Conservation (phyloP, 495 filamentous ascomycete genomes). For the Parathielavia hyrcaniae region DNA sequence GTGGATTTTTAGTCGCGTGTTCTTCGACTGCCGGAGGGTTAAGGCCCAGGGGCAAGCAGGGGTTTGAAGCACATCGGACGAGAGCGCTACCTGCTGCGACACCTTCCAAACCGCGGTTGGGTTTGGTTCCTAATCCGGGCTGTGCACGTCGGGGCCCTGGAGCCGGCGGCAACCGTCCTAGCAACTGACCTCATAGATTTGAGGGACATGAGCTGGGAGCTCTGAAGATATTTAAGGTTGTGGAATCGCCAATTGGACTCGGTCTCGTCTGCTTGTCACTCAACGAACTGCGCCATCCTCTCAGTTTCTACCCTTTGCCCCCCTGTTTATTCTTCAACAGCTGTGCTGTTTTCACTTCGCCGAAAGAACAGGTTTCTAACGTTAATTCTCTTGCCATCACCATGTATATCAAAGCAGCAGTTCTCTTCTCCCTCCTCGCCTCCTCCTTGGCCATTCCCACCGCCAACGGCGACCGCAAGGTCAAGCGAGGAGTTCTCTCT, state of each 20-base stretch:
- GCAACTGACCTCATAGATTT: no score
- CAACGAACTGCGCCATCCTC: constrained; percentile 7
- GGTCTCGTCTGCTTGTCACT: neutral
- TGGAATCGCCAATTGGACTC: neutral
- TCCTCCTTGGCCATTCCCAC: constrained; percentile 26
- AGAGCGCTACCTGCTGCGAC: constrained; percentile 1
- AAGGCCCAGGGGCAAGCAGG: constrained; percentile 6
- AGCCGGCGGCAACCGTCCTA: neutral
- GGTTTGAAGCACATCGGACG: constrained; percentile 7
- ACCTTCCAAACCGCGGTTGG: constrained; percentile 9
- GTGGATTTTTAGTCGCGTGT: neutral
- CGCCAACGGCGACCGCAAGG: neutral
- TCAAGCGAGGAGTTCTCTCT: constrained; percentile 20
- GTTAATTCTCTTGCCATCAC: constrained; percentile 8
- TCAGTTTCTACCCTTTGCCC: constrained; percentile 2
- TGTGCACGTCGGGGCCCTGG: neutral
- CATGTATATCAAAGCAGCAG: constrained; percentile 30
- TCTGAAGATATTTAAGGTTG: neutral
- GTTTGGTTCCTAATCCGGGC: neutral
- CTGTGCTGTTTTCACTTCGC: constrained; percentile 24
- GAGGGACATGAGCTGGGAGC: no score
- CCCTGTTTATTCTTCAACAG: constrained; percentile 18
- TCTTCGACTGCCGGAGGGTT: neutral
- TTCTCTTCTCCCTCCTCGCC: constrained; percentile 30
- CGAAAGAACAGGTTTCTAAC: constrained; percentile 1